Evolutionary conservation across 2,329 filamentous ascomycete species (phyloP).

Genomic region (Aspergillus sergii): DNA sequence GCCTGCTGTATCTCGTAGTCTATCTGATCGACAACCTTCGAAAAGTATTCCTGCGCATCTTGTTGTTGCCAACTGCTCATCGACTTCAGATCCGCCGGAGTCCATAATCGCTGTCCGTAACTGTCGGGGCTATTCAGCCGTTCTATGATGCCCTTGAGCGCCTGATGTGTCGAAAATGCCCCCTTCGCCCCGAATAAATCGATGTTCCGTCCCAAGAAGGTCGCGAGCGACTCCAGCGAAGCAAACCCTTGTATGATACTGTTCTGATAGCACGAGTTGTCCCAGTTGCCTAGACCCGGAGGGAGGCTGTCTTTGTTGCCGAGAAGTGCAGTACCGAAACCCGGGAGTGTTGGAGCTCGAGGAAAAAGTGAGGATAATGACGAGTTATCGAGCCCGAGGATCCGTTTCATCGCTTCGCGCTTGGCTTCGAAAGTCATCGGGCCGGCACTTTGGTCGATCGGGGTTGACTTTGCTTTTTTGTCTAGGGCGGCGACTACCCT

Average conservation of each 20-base stretch:
- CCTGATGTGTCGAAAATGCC: constrained; percentile 51
- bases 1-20: constrained; percentile 72
- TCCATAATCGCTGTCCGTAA: constrained; percentile 79
- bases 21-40: constrained; percentile 81
- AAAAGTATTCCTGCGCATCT: constrained; percentile 96
- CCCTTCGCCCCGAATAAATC: constrained; percentile 39
- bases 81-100: constrained; percentile 76
- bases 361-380: constrained; percentile 62
- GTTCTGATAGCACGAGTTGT: constrained; percentile 98
- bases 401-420: constrained; percentile 64
- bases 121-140: constrained; percentile 70
- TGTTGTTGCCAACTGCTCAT: constrained; percentile 97
- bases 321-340: constrained; percentile 51
- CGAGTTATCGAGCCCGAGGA: constrained; percentile 63
- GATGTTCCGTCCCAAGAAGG: constrained; percentile 61
- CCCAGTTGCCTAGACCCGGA: constrained; percentile 80
- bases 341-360: constrained; percentile 57
- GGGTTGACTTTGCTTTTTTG: constrained; percentile 49
- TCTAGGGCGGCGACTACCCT: constrained; percentile 50
- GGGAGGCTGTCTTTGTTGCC: constrained; percentile 40
- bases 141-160: constrained; percentile 67
- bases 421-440: constrained; percentile 54
- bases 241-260: constrained; percentile 86
- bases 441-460: constrained; percentile 44
- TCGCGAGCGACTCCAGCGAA: constrained; percentile 69